Conservation (phyloP, 805 yeast species). For the Suhomyces sp. region DNA sequence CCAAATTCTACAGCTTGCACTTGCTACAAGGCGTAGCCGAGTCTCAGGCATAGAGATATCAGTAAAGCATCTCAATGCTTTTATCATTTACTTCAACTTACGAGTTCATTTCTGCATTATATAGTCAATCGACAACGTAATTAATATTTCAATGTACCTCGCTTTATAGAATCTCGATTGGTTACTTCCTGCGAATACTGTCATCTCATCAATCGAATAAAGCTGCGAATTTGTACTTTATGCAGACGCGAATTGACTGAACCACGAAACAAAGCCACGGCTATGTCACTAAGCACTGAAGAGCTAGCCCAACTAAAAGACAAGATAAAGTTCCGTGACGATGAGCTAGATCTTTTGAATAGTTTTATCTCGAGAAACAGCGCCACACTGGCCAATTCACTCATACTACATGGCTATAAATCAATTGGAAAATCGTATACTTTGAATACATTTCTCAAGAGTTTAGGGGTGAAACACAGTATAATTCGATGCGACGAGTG, state of each 20-base stretch:
- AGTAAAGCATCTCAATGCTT: neutral
- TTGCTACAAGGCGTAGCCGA: conserved; percentile 39
- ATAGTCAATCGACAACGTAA: neutral
- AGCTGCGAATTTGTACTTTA: neutral
- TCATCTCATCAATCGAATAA: neutral
- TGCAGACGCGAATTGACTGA: neutral
- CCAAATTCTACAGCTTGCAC: conserved; percentile 57
- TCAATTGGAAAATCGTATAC: conserved; percentile 49
- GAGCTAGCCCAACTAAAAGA: conserved; percentile 3
- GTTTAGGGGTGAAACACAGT: conserved; percentile 24
- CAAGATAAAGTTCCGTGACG: conserved; percentile 26
- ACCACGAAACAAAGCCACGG: neutral
- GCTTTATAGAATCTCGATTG: neutral
- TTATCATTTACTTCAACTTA: too few species aligned
- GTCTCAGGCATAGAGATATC: neutral
- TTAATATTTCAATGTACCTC: neutral
- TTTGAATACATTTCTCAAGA: conserved; percentile 28
- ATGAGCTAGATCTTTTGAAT: conserved; percentile 34
- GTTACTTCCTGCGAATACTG: neutral
- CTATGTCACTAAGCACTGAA: neutral
- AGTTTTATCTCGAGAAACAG: conserved; percentile 31
- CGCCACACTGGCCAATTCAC: conserved; percentile 28
- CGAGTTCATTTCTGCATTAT: neutral
- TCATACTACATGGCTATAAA: conserved; percentile 47
- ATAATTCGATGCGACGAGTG: conserved; percentile 45